A percentile compares a stretch with the other conserved stretches of the same genome.
These are phyloP conservation scores for Chaetomiaceae sp. DNA, from an alignment of 2,329 filamentous ascomycete species.

Conservation along the genomic window DNA sequence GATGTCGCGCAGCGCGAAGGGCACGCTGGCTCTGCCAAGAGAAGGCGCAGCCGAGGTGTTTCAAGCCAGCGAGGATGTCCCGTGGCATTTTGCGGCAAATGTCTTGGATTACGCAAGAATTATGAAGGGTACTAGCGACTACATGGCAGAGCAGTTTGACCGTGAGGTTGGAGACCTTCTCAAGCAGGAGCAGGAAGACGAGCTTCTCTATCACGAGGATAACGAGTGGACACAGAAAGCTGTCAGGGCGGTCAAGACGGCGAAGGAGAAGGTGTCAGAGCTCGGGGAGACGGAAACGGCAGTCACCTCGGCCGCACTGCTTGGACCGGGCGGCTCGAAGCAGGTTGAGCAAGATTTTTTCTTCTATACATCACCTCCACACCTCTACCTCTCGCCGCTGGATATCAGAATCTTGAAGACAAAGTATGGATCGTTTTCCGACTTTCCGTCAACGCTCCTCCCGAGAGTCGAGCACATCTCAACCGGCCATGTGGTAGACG, in stretches of 20 bases:
- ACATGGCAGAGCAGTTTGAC: conserved; percentile 78
- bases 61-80: conserved; percentile 68
- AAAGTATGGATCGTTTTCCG: conserved; percentile 76
- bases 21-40: conserved; percentile 80
- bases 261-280: conserved; percentile 66
- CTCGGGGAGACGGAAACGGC: conserved; percentile 33
- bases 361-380: conserved; percentile 83
- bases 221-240: conserved; percentile 90
- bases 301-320: conserved; percentile 2
- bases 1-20: conserved; percentile 74
- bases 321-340: conserved; percentile 24
- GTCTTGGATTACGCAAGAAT: conserved; percentile 86
- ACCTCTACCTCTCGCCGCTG: conserved; percentile 84
- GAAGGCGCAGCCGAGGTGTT: conserved; percentile 70
- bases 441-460: conserved; percentile 79
- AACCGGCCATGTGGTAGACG: conserved; percentile 81
- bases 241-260: conserved; percentile 65
- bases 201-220: conserved; percentile 85
- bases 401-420: conserved; percentile 91
- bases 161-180: conserved; percentile 70
- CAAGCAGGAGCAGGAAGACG: conserved; percentile 79
- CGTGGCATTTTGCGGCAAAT: conserved; percentile 92
- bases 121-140: conserved; percentile 83
- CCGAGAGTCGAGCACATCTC: conserved; percentile 87
- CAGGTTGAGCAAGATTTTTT: conserved; percentile 58